Evolutionary conservation across 2,329 filamentous ascomycete species (phyloP).

Genomic region (Fusarium penzigii): DNA sequence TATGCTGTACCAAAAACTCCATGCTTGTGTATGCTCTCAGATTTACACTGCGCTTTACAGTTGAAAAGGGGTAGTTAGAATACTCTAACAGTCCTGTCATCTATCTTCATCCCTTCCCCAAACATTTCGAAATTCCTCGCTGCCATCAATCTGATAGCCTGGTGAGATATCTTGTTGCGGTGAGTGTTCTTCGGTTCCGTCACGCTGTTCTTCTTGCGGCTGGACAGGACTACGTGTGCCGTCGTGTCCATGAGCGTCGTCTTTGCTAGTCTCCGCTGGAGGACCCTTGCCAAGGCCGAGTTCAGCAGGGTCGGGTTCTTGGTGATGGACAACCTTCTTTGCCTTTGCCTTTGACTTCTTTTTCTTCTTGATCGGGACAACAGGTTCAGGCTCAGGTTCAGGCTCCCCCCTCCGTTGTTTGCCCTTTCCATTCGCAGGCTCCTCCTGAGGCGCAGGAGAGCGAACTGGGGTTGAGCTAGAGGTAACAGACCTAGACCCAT

Average conservation of each 20-base stretch:
- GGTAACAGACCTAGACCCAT: slow-evolving; percentile 30
- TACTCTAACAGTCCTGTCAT: slow-evolving; percentile 16
- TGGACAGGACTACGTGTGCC: slow-evolving; percentile 20
- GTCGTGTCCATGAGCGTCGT: slow-evolving; percentile 12
- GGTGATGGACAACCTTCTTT: slow-evolving; percentile 38
- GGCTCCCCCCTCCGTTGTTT: slow-evolving; percentile 22
- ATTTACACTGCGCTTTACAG: slow-evolving; percentile 7
- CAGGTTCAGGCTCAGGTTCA: slow-evolving; percentile 26
- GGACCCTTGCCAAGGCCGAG: slow-evolving; percentile 29
- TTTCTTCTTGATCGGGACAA: slow-evolving; percentile 41
- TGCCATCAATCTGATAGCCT: slow-evolving; percentile 36
- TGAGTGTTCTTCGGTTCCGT: slow-evolving; percentile 7
- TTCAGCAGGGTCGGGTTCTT: slow-evolving; percentile 32
- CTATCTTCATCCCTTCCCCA: slow-evolving; percentile 37
- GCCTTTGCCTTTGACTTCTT: slow-evolving; percentile 29
- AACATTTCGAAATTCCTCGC: slow-evolving; percentile 49
- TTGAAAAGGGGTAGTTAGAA: slow-evolving; percentile 17
- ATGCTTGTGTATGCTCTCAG: slow-evolving; percentile 22
- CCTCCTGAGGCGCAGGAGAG: slow-evolving; percentile 16
- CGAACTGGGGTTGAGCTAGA: slow-evolving; percentile 23
- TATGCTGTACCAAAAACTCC: slow-evolving; percentile 47
- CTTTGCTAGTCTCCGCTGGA: slow-evolving; percentile 12
- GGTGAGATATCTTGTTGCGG: slow-evolving; percentile 14
- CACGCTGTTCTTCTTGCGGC: slow-evolving; percentile 20
- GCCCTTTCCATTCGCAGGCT: slow-evolving; percentile 19